A percentile compares a stretch with the other conserved stretches of the same genome.
Conservation (phyloP, 352 stramenopile genomes). For the Thalassiosira mediterranea region DNA sequence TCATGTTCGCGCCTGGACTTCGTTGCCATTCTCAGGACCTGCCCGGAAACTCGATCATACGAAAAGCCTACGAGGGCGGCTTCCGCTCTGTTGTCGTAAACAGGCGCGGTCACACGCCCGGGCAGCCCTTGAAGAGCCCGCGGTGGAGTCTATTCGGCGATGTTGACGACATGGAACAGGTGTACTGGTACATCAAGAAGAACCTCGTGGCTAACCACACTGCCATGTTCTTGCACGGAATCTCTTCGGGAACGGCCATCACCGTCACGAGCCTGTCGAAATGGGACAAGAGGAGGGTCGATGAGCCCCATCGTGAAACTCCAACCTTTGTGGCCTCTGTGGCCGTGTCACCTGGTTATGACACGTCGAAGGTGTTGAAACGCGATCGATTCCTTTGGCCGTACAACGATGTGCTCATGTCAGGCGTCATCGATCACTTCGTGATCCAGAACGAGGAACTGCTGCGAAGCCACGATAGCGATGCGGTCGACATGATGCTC, state of each 20-base stretch:
- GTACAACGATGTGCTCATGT: constrained; percentile 56
- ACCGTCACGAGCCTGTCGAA: constrained; percentile 39
- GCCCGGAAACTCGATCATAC: constrained; percentile 54
- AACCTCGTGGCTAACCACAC: constrained; percentile 41
- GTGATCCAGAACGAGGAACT: constrained; percentile 52
- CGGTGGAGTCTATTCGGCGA: constrained; percentile 66
- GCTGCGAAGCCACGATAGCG: constrained; percentile 29
- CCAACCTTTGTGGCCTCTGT: constrained; percentile 56
- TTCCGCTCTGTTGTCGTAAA: constrained; percentile 65
- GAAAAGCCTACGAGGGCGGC: constrained; percentile 37
- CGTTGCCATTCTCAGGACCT: constrained; percentile 56
- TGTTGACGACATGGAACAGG: constrained; percentile 62
- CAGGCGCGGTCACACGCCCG: constrained; percentile 46
- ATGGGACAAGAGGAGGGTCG: constrained; percentile 41
- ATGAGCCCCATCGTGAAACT: constrained; percentile 21
- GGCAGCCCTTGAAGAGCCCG: constrained; percentile 36
- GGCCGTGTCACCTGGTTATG: constrained; percentile 52
- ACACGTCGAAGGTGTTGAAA: constrained; percentile 48
- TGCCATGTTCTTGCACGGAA: constrained; percentile 59
- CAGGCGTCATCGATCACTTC: constrained; percentile 57
- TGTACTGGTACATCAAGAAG: constrained; percentile 57
- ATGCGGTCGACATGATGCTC: constrained; percentile 41
- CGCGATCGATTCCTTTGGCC: constrained; percentile 53
- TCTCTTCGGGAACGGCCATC: constrained; percentile 49
- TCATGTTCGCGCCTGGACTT: constrained; percentile 55